Evolutionary conservation across 1,284 basidiomycete species (phyloP), one percentile per base, ranked within the genome.

Genomic region (Spongispora temasekensis): DNA sequence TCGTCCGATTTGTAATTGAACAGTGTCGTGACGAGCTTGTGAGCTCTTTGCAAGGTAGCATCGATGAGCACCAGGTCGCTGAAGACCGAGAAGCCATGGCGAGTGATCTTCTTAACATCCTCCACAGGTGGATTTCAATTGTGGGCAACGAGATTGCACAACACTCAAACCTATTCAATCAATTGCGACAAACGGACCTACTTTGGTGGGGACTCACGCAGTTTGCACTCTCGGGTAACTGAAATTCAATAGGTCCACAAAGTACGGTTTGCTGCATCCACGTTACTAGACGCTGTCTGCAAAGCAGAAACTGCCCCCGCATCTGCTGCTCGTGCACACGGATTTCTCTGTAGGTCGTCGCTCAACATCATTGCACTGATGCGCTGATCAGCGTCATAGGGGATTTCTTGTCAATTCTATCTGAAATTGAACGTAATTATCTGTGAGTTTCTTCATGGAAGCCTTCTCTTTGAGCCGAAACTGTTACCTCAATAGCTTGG

Each of bases 341-440:
- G 87, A 42, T 93, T 90, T 73, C 79, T 93, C 61, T 93, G 89
- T 90, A 71, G 72, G 87, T 37, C 44, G 30, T 57, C 23, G 55
- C n/a, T 15, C 13, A 19, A 13, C 23, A 32, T 52, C 40, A 37
- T 28, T 25, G 31, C 69, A 71, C 7, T 55, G 61, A 58, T 58
- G 46, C 53, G 32, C 46, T 58, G 48, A 62, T 59, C 53, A 57
- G 57, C 28, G 25, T 34, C 59, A 55, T 54, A 93, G 91, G 91
- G 91, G 93, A 95, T 79, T 95, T 95, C 76, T 77, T 95, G 40
- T 91, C 90, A 52, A 94, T 95, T 66, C 75, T 95, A 40, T 91
- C 89, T 23, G 93, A 95, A 75, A 94, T 95, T 66, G 93, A 95
- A 69, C 79, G 90, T 65, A 93, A 93, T 75, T 93, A 93, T 79